Base-by-base conservation (phyloP, 83 land plant species). In the Larix sibirica region DNA sequence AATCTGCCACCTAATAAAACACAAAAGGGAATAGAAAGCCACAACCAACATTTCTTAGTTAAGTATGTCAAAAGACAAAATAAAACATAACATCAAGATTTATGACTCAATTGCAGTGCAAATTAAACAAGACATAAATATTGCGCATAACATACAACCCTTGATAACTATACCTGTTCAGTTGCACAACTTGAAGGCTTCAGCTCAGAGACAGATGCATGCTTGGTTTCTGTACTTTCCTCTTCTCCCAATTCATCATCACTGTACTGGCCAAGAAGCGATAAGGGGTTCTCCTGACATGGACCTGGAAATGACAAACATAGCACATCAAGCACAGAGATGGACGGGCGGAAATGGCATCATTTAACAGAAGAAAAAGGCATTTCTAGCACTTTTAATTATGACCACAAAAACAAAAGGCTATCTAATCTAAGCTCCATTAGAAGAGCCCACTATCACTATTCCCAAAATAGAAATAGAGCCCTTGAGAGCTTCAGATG, bases 181-280 rank as follows among this genome's bases (percentile, higher is more conserved):
- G 78, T 83, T 26, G 79, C 50, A 44, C 81, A 85, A 62, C 60
- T 84, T 24, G 88, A 54, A 59, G 84, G 76, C 62, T 36, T 85
- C 38, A 64, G 83, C 16, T 71, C 79, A 23, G 77, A 42, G 23
- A 26, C 42, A 50, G 18, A 24, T 62, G 79, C 83, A 77, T 26
- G 14, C 20, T 77, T 64, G 17, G 38, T 69, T 26, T 68, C 67
- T 24, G 85, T 81, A 61, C 63, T 70, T 21, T 86, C 87, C 50
- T 87, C 91, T 71, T 89, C 93, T 68, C 89, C 95, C 40, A 79
- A 75, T 38, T 96, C 97, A 81, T 93, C 96, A 83, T 93, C 99
- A 86, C 97, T 95, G 66, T 96, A 96, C 84, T 96, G 99, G 42
- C 92, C 99, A 77, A 96, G 94, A 38, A 96, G 85, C 17, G 92